Percentiles rank a stretch among this genome's conserved stretches.
Evolutionary conservation across 345 rosid genomes (phyloP).

Genomic region (Aethionema arabicum): DNA sequence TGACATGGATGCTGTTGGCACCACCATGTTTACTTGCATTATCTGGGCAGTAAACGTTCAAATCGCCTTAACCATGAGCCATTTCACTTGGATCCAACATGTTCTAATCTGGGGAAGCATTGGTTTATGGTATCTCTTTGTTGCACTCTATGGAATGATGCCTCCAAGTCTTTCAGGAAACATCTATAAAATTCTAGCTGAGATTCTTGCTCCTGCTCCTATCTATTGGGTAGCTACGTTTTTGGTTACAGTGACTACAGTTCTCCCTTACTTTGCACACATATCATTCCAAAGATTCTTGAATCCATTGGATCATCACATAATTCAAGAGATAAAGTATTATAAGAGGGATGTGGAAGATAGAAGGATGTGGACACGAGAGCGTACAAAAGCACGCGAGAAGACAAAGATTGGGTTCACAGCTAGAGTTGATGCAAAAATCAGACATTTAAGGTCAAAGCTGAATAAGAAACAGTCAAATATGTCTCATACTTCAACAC

Average conservation of each 20-base stretch:
- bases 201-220: conserved; percentile 84
- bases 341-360: conserved; percentile 80
- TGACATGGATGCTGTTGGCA: conserved; percentile 78
- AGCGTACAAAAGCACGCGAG: conserved; percentile 81
- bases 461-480: conserved; percentile 66
- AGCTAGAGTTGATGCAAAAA: conserved; percentile 91
- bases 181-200: conserved; percentile 61
- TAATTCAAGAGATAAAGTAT: conserved; percentile 90
- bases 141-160: conserved; percentile 67
- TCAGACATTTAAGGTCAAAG: conserved; percentile 68
- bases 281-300: conserved; percentile 73
- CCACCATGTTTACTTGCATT: conserved; percentile 93
- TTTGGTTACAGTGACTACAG: conserved; percentile 62
- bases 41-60: conserved; percentile 89
- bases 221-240: conserved; percentile 70
- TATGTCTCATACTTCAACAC: conserved; percentile 31
- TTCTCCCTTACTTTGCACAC: conserved; percentile 63
- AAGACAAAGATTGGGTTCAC: conserved; percentile 94
- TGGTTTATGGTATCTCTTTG: conserved; percentile 74
- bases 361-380: conserved; percentile 82
- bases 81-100: conserved; percentile 97
- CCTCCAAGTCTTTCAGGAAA: conserved; percentile 65
- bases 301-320: conserved; percentile 88
- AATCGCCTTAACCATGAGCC: conserved; percentile 87
- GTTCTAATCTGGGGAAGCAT: conserved; percentile 88